Conservation (phyloP, 139 green algal genomes). For the Spirogloea muscicola region DNA sequence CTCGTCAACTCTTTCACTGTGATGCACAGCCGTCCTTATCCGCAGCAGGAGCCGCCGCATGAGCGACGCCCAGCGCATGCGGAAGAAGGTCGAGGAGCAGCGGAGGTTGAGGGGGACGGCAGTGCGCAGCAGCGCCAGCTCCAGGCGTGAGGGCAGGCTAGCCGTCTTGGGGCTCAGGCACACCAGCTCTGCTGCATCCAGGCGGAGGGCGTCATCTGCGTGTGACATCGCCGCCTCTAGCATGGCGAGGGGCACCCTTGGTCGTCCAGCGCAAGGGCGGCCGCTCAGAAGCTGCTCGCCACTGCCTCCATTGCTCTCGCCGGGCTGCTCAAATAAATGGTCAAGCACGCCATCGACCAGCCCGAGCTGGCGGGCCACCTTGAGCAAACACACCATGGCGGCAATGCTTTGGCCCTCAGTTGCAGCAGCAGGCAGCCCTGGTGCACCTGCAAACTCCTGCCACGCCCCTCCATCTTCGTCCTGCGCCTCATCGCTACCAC, state of each 20-base stretch:
- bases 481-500: too few relatives aligned
- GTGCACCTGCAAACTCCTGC: too few relatives aligned
- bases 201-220: slow-evolving; percentile 15
- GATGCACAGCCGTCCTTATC: slow-evolving; percentile 8
- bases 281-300: too few relatives aligned
- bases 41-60: slow-evolving; percentile 41
- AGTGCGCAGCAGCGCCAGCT: slow-evolving; percentile 55
- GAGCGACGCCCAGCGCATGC: slow-evolving; percentile 40
- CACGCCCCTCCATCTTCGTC: too few relatives aligned
- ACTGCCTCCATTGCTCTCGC: too few relatives aligned
- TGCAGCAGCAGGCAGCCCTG: not conserved
- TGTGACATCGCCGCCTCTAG: slow-evolving; percentile 31
- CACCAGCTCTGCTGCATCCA: slow-evolving; percentile 45
- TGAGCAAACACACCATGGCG: slow-evolving; percentile 65
- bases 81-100: slow-evolving; percentile 44
- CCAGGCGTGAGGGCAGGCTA: slow-evolving; percentile 38
- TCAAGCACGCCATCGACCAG: slow-evolving; percentile 59
- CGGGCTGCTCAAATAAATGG: slow-evolving; percentile 14
- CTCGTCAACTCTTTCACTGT: too few relatives aligned
- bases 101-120: slow-evolving; percentile 54
- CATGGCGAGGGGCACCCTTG: slow-evolving; percentile 12
- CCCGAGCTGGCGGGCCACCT: slow-evolving; percentile 56
- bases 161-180: slow-evolving; percentile 30
- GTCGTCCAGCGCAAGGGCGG: not conserved
- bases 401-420: slow-evolving; percentile 39